Evolutionary conservation across 176 grass and related monocot genomes (phyloP).

Genomic region (Avena insularis): DNA sequence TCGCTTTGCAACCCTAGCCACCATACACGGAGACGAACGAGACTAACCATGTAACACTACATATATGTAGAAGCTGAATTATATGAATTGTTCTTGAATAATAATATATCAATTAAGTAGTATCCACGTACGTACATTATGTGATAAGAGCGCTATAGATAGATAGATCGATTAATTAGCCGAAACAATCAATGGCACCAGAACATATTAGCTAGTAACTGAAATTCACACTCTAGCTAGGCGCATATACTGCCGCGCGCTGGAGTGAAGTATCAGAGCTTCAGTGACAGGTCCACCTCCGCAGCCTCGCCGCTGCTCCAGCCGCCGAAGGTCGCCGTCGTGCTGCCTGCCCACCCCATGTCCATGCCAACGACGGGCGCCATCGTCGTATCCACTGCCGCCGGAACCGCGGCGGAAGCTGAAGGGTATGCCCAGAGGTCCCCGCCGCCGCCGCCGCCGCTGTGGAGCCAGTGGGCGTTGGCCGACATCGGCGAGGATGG

Average conservation of each 20-base stretch:
- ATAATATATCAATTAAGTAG: background rate
- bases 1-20: too few species aligned
- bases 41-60: background rate
- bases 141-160: too few species aligned
- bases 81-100: background rate
- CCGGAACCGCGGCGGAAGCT: background rate
- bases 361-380: background rate
- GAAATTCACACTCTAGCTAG: background rate
- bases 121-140: background rate
- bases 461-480: background rate
- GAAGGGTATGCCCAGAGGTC: slow-evolving; percentile 1
- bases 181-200: background rate
- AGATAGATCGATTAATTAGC: background rate
- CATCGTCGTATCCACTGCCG: background rate
- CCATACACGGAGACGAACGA: background rate
- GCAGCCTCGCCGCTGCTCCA: slow-evolving; percentile 20
- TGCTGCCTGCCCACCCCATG: background rate
- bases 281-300: slow-evolving; percentile 64
- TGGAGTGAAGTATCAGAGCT: slow-evolving; percentile 41
- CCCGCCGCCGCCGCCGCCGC: background rate
- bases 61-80: too few species aligned
- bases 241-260: background rate
- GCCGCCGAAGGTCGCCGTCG: background rate
- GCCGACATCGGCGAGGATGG: too few species aligned
- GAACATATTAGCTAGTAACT: background rate